phyloP scores from a whole-genome alignment of 108 stramenopile genomes.

The Nitzschia sp. region DNA sequence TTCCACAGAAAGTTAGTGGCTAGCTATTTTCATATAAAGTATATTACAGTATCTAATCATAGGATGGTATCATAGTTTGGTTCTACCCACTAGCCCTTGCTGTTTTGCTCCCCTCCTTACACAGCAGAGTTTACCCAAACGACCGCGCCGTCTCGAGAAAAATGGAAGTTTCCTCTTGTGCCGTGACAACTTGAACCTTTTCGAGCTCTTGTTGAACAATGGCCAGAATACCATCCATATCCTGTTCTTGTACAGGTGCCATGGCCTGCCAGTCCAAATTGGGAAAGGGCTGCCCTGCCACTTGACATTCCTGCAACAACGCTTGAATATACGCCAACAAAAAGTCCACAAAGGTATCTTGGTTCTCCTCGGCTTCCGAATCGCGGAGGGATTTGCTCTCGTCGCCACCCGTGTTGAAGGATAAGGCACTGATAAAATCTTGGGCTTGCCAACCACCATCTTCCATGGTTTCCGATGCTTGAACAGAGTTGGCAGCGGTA shows the following conservation, averaged over 20 bases:
- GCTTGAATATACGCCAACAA: conserved; percentile 5
- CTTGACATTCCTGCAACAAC: conserved; percentile 12
- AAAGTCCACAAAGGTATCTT: conserved; percentile 15
- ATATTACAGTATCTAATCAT: too few species aligned
- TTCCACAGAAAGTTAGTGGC: too few species aligned
- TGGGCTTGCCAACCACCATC: conserved; percentile 3
- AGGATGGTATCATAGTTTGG: too few species aligned
- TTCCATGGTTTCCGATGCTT: not conserved
- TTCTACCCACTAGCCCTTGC: too few species aligned
- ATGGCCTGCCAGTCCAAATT: conserved; percentile 2
- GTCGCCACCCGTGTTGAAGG: not conserved
- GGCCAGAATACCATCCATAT: not conserved
- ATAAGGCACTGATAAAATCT: not conserved
- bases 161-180: not conserved
- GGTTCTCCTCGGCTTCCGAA: not conserved
- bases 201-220: conserved; percentile 3
- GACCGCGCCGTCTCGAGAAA: too few species aligned
- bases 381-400: not conserved
- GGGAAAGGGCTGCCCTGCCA: conserved; percentile 3
- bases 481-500: not conserved
- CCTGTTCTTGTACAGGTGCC: conserved; percentile 1
- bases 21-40: too few species aligned
- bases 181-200: not conserved
- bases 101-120: too few species aligned
- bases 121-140: too few species aligned